phyloP scores from a whole-genome alignment of 2,329 filamentous ascomycete genomes.

The Eurotiales sp. region DNA sequence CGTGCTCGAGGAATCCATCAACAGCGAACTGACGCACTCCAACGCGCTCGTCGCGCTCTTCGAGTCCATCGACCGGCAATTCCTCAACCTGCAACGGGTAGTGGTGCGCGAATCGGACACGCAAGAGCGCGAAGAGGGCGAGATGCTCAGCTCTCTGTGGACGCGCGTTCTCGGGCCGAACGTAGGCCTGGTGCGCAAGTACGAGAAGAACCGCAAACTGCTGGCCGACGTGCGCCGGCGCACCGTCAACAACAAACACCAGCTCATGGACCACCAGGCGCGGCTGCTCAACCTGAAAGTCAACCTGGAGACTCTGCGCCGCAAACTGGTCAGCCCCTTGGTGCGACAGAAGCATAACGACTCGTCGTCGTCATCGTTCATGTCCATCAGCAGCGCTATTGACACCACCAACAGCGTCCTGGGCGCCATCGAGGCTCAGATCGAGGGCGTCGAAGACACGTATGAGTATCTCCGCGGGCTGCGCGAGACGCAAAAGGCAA shows the following conservation, averaged over 20 bases:
- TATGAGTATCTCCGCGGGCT: conserved; percentile 73
- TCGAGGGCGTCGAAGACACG: conserved; percentile 74
- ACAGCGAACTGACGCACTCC: conserved; percentile 75
- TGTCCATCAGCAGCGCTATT: conserved; percentile 40
- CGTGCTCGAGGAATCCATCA: conserved; percentile 85
- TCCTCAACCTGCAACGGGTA: conserved; percentile 79
- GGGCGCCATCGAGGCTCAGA: conserved; percentile 72
- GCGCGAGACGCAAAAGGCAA: conserved; percentile 74
- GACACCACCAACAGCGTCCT: conserved; percentile 10
- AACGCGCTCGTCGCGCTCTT: conserved; percentile 83
- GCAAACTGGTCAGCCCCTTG: conserved; percentile 79
- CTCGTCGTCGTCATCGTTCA: conserved; percentile 27
- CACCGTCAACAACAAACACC: conserved; percentile 81
- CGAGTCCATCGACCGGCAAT: conserved; percentile 84
- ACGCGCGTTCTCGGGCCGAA: conserved; percentile 75
- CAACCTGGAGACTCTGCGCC: conserved; percentile 77
- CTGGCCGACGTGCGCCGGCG: conserved; percentile 74
- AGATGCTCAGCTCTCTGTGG: conserved; percentile 82
- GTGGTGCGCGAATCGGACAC: conserved; percentile 78
- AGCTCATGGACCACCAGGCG: conserved; percentile 82
- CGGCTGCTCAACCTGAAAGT: conserved; percentile 79
- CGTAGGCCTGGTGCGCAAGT: conserved; percentile 74
- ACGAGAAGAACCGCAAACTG: conserved; percentile 81
- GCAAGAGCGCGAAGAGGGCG: conserved; percentile 75
- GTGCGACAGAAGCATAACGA: conserved; percentile 66